phyloP scores from a whole-genome alignment of 2,329 filamentous ascomycete species.

The Colletotrichum costaricense region DNA sequence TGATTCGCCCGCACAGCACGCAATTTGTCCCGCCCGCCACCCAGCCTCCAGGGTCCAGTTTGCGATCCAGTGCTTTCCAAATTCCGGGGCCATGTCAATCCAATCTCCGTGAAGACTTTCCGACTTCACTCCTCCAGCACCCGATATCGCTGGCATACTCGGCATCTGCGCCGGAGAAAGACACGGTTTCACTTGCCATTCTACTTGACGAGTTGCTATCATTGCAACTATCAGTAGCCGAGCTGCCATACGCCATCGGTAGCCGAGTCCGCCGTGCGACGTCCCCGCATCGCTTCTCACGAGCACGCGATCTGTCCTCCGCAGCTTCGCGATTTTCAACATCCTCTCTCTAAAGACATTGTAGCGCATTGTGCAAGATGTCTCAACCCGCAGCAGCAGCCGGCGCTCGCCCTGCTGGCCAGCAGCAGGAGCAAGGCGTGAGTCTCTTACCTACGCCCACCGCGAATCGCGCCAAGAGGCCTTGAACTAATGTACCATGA shows the following conservation, averaged over 20 bases:
- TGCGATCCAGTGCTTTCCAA: constrained; percentile 6
- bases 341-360: background rate
- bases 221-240: constrained; percentile 10
- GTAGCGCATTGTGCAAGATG: constrained; percentile 8
- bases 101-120: background rate
- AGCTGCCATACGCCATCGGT: constrained; percentile 9
- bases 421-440: constrained; percentile 35
- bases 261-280: constrained; percentile 6
- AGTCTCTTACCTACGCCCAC: constrained; percentile 1
- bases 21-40: constrained; percentile 22
- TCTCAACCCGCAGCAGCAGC: constrained; percentile 25
- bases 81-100: background rate
- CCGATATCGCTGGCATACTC: constrained; percentile 21
- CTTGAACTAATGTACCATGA: constrained; percentile 4
- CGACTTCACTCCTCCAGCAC: constrained; percentile 24
- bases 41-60: constrained; percentile 26
- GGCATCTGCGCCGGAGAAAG: constrained; percentile 21
- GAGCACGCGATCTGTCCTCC: constrained; percentile 25
- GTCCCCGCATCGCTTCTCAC: constrained; percentile 8
- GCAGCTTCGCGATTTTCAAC: background rate
- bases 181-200: constrained; percentile 13
- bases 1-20: constrained; percentile 34
- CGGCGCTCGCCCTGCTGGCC: constrained; percentile 8
- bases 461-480: constrained; percentile 4
- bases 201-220: constrained; percentile 13